Evolutionary conservation across 176 grass and related monocot genomes (phyloP), one percentile per base, ranked within the genome.

Genomic region (Carex scoparia): DNA sequence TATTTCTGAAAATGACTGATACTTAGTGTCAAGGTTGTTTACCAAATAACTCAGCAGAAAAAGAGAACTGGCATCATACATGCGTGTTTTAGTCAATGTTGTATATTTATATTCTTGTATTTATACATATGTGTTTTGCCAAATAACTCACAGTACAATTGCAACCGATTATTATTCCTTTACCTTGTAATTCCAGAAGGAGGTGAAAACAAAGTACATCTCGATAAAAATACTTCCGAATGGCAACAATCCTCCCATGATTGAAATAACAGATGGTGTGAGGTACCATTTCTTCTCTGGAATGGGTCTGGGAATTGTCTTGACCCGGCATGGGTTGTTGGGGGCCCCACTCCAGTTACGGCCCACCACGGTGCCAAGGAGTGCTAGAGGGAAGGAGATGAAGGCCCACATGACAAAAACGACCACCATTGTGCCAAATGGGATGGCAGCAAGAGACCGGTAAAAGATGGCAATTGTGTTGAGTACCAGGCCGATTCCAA

Each of bases 151-250:
- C 38, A 40, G 38, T 5, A 78, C 15, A 33, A 55, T 28, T 44
- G 38, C 10, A 49, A 75, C 9, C 46, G 30, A 46, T 49, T 51
- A 61, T 35, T 65, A 3, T 48, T 79, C 62, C 61, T 10, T 73
- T 91, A 98, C 95, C 95, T 97, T 97, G 81, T 97, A 97, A 84
- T 94, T 97, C 95, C 95, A 97, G 90, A 97, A 97, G 0, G 95
- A 98, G 58, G 95, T 98, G 89, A 98, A 98, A 79, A 94, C 92
- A 76, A 98, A 98, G 65, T 94, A 98, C 95, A 98, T 98, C 89
- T 98, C 95, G 69, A 98, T 98, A 69, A 98, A 98, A 79, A 98
- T 98, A 72, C 91, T 98, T 30, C 92, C 95, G 2, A 98, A 98
- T 85, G 95, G 95, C 85, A 98, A 90, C 81, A 98, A 68, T 46